Percentiles rank a stretch among this genome's conserved stretches.
Evolutionary conservation across 768 basidiomycete species (phyloP).

Genomic region (Rubroboletus satanas): DNA sequence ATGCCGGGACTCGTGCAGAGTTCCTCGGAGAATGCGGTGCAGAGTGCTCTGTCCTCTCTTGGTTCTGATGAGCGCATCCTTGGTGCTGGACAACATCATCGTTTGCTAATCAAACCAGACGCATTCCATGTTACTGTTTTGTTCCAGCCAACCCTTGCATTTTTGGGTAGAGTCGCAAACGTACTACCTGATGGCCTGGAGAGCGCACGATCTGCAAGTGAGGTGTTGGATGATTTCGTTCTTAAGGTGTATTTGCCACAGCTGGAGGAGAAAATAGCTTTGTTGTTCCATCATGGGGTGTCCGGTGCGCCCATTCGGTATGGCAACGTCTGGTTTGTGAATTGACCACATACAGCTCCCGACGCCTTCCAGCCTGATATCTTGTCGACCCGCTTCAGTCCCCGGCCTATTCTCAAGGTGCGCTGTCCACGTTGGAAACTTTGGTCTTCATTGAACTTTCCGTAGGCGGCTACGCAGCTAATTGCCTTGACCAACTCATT

Average conservation of each 20-base stretch:
- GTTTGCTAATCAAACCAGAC: constrained; percentile 81
- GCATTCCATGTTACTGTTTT: constrained; percentile 92
- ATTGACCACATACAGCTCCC: constrained; percentile 45
- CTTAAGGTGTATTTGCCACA: constrained; percentile 90
- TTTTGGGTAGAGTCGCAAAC: constrained; percentile 68
- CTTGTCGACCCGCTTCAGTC: constrained; percentile 56
- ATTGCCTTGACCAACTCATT: constrained; percentile 90
- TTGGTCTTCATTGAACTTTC: constrained; percentile 4
- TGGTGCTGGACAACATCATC: constrained; percentile 75
- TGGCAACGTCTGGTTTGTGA: not conserved
- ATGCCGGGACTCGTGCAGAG: constrained; percentile 91
- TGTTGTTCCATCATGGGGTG: constrained; percentile 82
- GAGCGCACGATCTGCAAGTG: constrained; percentile 58
- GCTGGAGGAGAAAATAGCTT: constrained; percentile 88
- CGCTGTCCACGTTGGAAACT: not conserved
- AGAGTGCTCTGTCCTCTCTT: constrained; percentile 52
- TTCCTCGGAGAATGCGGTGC: constrained; percentile 57
- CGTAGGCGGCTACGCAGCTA: constrained; percentile 75
- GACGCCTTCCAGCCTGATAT: constrained; percentile 88
- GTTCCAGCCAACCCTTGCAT: constrained; percentile 91
- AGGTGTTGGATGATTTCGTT: constrained; percentile 89
- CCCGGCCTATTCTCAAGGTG: constrained; percentile 79
- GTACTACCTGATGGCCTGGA: constrained; percentile 72
- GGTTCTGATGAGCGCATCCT: constrained; percentile 73
- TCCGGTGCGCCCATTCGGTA: constrained; percentile 46